phyloP scores from a whole-genome alignment of 2,329 filamentous ascomycete species.

The Zymoseptoria ardabiliae region DNA sequence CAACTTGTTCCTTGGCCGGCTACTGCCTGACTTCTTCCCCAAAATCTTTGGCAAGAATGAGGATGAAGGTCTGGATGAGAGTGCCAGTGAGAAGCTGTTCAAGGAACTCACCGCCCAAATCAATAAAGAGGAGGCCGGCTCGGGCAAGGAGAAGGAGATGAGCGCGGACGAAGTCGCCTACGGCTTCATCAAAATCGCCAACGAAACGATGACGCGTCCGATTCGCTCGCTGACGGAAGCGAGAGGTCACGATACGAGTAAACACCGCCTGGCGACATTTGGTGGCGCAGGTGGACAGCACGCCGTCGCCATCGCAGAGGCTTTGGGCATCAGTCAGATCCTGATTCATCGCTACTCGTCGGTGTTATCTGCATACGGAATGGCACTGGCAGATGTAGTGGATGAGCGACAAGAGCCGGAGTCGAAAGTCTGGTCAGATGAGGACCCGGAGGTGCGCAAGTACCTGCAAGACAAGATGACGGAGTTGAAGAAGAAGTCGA shows the following conservation, averaged over 20 bases:
- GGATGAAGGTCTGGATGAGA: constrained; percentile 67
- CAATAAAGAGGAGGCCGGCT: constrained; percentile 64
- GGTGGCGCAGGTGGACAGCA: constrained; percentile 89
- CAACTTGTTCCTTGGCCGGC: constrained; percentile 73
- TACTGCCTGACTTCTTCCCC: constrained; percentile 86
- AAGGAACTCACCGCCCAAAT: constrained; percentile 69
- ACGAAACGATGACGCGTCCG: constrained; percentile 84
- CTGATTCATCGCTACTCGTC: constrained; percentile 82
- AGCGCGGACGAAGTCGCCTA: constrained; percentile 77
- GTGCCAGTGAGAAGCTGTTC: constrained; percentile 68
- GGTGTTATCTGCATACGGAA: constrained; percentile 82
- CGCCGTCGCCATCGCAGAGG: constrained; percentile 81
- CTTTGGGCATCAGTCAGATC: constrained; percentile 76
- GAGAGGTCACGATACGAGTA: constrained; percentile 83
- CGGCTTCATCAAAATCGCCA: constrained; percentile 82
- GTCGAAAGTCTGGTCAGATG: constrained; percentile 53
- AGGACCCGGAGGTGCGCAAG: constrained; percentile 48
- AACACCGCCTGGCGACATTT: constrained; percentile 85
- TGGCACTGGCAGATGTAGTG: constrained; percentile 88
- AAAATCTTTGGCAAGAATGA: constrained; percentile 92
- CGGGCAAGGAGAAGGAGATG: constrained; percentile 53
- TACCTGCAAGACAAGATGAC: constrained; percentile 68
- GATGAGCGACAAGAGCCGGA: constrained; percentile 80
- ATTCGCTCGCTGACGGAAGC: constrained; percentile 88
- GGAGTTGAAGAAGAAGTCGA: constrained; percentile 70